Conservation (phyloP, 495 filamentous ascomycete species). For the Penicillium pancosmium region DNA sequence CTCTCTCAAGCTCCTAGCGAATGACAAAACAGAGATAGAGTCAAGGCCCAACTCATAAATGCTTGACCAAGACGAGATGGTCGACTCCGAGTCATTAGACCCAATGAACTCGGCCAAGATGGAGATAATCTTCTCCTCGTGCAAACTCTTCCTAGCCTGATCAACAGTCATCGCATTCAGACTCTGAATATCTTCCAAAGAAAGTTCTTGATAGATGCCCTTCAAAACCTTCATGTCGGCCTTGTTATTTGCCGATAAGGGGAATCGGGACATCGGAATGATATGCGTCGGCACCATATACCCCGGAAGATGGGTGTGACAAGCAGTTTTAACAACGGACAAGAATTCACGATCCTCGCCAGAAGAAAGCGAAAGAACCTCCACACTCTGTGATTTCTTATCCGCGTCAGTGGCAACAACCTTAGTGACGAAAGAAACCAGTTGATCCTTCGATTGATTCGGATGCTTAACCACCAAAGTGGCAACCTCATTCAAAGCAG, state of each 20-base stretch:
- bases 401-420: background rate
- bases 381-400: constrained; percentile 18
- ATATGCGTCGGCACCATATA: constrained; percentile 60
- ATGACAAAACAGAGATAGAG: constrained; percentile 74
- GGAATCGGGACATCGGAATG: constrained; percentile 46
- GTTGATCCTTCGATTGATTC: constrained; percentile 43
- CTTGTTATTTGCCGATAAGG: constrained; percentile 49
- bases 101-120: constrained; percentile 54
- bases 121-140: constrained; percentile 45
- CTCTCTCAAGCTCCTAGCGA: constrained; percentile 56
- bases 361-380: constrained; percentile 17
- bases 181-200: constrained; percentile 57
- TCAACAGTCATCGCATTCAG: constrained; percentile 40
- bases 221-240: constrained; percentile 51
- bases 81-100: constrained; percentile 31
- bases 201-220: constrained; percentile 57
- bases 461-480: constrained; percentile 48
- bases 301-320: constrained; percentile 46
- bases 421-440: constrained; percentile 42
- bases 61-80: constrained; percentile 58
- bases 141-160: constrained; percentile 41
- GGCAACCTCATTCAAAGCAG: constrained; percentile 38
- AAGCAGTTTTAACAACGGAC: constrained; percentile 36
- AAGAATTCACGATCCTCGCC: constrained; percentile 16
- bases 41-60: constrained; percentile 84